These are phyloP conservation scores for Candida sp. DNA, from an alignment of 1,139 yeast species.

Conservation along the genomic window DNA sequence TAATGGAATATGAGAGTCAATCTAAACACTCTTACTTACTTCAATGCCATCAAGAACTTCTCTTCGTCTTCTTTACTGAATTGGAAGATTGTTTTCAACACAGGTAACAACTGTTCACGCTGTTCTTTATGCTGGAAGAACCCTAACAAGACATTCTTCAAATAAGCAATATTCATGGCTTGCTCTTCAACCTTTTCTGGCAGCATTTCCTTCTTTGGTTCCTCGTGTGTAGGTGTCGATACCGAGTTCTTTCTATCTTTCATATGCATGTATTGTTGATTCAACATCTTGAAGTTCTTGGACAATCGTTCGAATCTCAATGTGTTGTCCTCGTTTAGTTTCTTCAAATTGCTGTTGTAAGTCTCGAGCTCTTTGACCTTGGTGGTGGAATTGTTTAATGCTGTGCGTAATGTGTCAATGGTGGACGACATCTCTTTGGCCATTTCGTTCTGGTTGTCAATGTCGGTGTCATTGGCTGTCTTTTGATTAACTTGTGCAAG, in stretches of 20 bases:
- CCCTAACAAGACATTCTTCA: slow-evolving; percentile 87
- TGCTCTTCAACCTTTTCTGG: neutral
- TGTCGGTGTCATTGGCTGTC: neutral
- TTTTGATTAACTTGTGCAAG: slow-evolving; percentile 11
- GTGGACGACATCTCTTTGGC: slow-evolving; percentile 21
- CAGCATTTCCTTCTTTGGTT: neutral
- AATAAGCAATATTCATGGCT: slow-evolving; percentile 63
- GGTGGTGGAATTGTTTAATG: slow-evolving; percentile 53
- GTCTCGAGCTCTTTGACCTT: slow-evolving; percentile 61
- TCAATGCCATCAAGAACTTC: slow-evolving; percentile 66
- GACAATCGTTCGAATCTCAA: slow-evolving; percentile 68
- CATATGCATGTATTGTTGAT: slow-evolving; percentile 57
- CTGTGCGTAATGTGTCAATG: slow-evolving; percentile 52
- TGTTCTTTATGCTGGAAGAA: slow-evolving; percentile 94
- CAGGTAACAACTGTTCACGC: slow-evolving; percentile 83
- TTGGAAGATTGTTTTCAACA: slow-evolving; percentile 74
- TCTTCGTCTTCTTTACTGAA: slow-evolving; percentile 74
- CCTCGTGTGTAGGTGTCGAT: neutral
- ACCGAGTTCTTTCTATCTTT: slow-evolving; percentile 9
- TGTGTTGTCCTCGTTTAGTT: slow-evolving; percentile 68
- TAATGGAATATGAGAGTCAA: neutral
- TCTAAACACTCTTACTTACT: slow-evolving; percentile 23
- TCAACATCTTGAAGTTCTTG: slow-evolving; percentile 64
- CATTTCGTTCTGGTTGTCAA: slow-evolving; percentile 25
- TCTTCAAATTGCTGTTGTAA: slow-evolving; percentile 60